Conservation (phyloP, 306 rosid genomes). For the Gleditsia sinensis region DNA sequence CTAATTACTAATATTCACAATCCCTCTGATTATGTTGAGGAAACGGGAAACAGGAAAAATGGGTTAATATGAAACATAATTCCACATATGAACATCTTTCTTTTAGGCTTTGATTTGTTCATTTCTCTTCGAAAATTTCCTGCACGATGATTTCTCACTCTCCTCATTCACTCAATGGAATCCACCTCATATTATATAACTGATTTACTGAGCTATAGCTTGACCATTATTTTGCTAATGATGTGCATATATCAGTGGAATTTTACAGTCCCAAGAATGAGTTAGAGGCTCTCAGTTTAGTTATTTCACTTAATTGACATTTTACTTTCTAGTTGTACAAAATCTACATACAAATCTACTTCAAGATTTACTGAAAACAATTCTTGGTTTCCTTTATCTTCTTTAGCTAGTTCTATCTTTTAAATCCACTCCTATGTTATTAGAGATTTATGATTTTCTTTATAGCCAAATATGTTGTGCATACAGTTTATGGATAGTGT, state of each 20-base stretch:
- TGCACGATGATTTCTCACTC: neutral
- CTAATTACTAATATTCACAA: no score
- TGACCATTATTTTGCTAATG: constrained; percentile 83
- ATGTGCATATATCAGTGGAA: constrained; percentile 42
- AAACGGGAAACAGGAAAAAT: no score
- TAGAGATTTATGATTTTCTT: constrained; percentile 3
- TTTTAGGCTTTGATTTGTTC: no score
- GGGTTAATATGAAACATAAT: no score
- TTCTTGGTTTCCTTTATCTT: constrained; percentile 42
- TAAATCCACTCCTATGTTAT: neutral
- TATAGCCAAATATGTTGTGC: neutral
- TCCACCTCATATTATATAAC: constrained; percentile 31
- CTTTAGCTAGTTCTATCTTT: neutral
- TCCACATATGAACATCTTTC: no score
- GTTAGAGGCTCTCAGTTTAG: constrained; percentile 66
- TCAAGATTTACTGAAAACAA: constrained; percentile 44
- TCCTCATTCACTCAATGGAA: constrained; percentile 16
- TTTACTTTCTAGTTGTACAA: constrained; percentile 46
- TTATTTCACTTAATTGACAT: constrained; percentile 58
- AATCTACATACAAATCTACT: constrained; percentile 45
- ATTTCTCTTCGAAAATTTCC: constrained; percentile 26
- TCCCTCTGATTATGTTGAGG: no score
- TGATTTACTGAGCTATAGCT: constrained; percentile 53
- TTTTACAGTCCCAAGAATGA: constrained; percentile 82
- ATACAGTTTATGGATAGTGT: neutral